These are phyloP conservation scores for Astrocystis sublimbata DNA, from an alignment of 495 filamentous ascomycete genomes.

Conservation along the genomic window DNA sequence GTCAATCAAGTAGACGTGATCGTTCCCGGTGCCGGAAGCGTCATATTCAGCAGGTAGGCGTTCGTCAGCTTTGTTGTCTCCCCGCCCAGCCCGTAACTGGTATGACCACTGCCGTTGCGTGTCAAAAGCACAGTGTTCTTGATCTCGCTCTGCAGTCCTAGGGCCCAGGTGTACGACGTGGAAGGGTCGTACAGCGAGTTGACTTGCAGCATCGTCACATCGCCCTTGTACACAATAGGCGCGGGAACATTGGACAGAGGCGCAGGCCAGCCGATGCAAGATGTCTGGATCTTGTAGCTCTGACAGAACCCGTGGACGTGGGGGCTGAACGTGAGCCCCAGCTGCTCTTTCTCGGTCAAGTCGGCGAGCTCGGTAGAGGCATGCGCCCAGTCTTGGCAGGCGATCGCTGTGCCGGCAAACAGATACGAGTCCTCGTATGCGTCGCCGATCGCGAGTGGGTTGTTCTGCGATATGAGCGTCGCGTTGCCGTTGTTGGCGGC, in stretches of 20 bases:
- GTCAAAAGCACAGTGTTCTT: too few relatives aligned
- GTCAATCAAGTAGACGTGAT: too few relatives aligned
- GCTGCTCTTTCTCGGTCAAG: conserved; percentile 23
- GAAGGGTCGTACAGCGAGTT: conserved; percentile 42
- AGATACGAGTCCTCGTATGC: conserved; percentile 26
- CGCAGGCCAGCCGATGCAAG: conserved; percentile 44
- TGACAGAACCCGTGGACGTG: conserved; percentile 30
- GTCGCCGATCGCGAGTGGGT: conserved; percentile 24
- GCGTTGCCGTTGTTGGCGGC: conserved; percentile 35
- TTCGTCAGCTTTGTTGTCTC: conserved; percentile 24
- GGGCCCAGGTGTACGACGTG: conserved; percentile 37
- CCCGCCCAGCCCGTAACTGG: conserved; percentile 30
- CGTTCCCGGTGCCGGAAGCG: conserved; percentile 28
- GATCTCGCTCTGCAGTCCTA: too few relatives aligned
- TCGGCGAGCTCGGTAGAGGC: conserved; percentile 24
- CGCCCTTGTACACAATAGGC: conserved; percentile 26
- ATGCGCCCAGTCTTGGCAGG: conserved; percentile 41
- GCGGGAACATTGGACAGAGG: conserved; percentile 33
- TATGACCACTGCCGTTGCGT: conserved; percentile 44
- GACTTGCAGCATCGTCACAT: conserved; percentile 28
- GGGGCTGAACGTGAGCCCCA: conserved; percentile 27
- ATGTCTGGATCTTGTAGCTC: conserved; percentile 29
- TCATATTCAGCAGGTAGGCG: conserved; percentile 27
- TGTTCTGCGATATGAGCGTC: conserved; percentile 26
- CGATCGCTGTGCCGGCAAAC: conserved; percentile 32